phyloP scores from a whole-genome alignment of 345 rosid species.

The Conringia planisiliqua region DNA sequence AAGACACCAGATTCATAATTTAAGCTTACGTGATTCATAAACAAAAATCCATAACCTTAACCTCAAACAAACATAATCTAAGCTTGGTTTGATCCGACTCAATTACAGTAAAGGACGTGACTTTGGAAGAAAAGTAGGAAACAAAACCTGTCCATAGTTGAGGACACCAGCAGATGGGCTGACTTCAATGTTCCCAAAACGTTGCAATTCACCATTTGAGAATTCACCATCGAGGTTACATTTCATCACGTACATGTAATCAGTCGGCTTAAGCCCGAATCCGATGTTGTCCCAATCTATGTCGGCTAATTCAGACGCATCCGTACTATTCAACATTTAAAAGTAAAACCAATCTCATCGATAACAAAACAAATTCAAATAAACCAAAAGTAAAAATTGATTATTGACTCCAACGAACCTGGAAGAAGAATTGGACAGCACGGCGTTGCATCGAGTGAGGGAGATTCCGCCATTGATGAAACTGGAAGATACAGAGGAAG shows the following conservation, averaged over 20 bases:
- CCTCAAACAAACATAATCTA: too few species aligned
- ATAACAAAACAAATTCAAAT: not conserved
- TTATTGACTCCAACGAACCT: constrained; percentile 7
- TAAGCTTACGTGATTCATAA: too few species aligned
- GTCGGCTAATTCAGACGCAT: constrained; percentile 48
- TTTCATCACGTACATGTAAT: constrained; percentile 84
- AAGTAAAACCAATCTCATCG: not conserved
- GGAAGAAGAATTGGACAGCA: constrained; percentile 20
- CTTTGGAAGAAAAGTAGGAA: not conserved
- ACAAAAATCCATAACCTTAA: too few species aligned
- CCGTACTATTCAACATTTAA: constrained; percentile 30
- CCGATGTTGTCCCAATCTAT: constrained; percentile 91
- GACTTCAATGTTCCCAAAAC: constrained; percentile 84
- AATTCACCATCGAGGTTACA: constrained; percentile 54
- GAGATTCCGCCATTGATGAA: constrained; percentile 31
- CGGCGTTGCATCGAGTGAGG: constrained; percentile 34
- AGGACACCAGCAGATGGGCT: constrained; percentile 86
- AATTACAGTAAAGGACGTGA: not conserved
- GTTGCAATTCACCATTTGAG: constrained; percentile 63
- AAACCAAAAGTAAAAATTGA: not conserved
- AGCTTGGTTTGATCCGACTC: not conserved
- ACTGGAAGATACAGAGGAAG: constrained; percentile 5
- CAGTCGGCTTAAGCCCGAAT: constrained; percentile 64
- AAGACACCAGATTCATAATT: not conserved
- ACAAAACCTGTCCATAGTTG: constrained; percentile 89